Conservation (phyloP, 2,329 filamentous ascomycete species). For the Aureobasidium musti region DNA sequence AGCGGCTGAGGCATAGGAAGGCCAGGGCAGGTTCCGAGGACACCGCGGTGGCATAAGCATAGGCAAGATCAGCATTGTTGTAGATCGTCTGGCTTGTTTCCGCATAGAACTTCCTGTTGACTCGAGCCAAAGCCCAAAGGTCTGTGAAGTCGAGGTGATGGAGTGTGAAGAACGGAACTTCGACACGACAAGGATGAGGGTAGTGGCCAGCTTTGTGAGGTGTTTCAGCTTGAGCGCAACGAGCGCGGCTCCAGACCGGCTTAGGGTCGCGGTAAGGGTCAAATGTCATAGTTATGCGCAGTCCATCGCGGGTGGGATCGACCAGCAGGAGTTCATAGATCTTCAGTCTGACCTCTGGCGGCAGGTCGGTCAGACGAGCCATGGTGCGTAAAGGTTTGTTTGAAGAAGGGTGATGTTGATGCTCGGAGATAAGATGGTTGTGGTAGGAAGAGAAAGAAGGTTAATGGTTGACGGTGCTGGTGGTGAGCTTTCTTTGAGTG, state of each 20-base stretch:
- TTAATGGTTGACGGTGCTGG: too few relatives aligned
- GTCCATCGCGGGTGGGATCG: neutral
- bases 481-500: too few relatives aligned
- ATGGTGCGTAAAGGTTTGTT: neutral
- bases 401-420: neutral
- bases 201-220: neutral
- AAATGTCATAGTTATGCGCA: neutral
- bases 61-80: neutral
- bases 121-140: neutral
- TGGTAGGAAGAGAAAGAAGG: neutral
- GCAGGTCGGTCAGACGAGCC: neutral
- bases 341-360: neutral
- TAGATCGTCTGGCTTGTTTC: neutral
- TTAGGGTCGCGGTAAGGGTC: neutral
- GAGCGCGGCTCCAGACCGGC: neutral
- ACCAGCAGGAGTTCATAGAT: neutral
- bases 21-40: neutral
- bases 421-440: neutral
- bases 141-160: slow-evolving; percentile 14
- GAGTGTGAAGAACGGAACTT: neutral
- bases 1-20: neutral
- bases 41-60: too few relatives aligned
- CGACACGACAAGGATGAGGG: neutral
- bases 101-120: neutral
- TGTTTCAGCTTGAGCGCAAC: neutral